Percentiles rank a stretch among this genome's conserved stretches.
Conservation (phyloP, 371 early-diverging fungal genomes). For the Batkoa obscura region DNA sequence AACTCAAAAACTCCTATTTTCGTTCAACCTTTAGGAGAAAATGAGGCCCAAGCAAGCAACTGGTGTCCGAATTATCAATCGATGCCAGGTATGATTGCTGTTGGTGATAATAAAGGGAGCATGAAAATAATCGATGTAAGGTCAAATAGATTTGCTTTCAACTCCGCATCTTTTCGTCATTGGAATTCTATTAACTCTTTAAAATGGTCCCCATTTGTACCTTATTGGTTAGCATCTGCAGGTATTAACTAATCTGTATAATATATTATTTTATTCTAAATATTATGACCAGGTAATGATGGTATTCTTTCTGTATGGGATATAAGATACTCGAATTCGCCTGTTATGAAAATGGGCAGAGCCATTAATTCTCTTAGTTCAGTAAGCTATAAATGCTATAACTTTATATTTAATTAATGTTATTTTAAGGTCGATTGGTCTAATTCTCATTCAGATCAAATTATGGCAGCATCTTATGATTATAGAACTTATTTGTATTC, state of each 20-base stretch:
- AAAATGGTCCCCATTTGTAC: conserved; percentile 3
- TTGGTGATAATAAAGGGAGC: neutral
- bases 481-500: neutral
- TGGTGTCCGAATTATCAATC: neutral
- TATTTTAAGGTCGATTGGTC: neutral
- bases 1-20: neutral
- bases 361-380: neutral
- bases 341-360: neutral
- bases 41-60: neutral
- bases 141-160: neutral
- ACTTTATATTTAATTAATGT: neutral
- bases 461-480: neutral
- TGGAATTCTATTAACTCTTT: neutral
- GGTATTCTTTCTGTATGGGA: neutral
- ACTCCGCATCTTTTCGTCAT: too few relatives aligned
- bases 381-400: neutral
- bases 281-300: neutral
- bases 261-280: neutral
- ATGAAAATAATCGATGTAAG: neutral
- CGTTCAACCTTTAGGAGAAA: too few relatives aligned
- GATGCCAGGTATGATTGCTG: neutral
- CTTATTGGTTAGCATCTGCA: conserved; percentile 2
- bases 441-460: neutral
- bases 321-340: neutral
- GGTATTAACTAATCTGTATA: neutral